Percentiles rank a stretch among this genome's conserved stretches.
Conservation (phyloP, 2,329 filamentous ascomycete species). For the Cyphellophora attinorum region DNA sequence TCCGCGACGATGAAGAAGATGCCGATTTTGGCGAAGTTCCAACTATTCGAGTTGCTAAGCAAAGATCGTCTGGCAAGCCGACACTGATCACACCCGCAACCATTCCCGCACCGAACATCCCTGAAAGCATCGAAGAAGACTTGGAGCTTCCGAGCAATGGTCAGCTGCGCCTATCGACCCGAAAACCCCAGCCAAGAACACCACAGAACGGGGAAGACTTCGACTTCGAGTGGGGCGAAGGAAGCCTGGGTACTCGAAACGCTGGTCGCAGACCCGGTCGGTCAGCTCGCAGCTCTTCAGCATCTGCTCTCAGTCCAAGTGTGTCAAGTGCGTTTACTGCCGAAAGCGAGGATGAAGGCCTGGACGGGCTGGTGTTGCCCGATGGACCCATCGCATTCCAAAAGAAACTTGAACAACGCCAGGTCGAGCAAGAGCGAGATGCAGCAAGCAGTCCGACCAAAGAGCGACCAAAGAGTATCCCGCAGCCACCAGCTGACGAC, state of each 20-base stretch:
- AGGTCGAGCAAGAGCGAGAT: constrained; percentile 37
- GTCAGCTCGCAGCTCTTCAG: constrained; percentile 74
- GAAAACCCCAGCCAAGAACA: constrained; percentile 53
- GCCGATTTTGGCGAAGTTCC: constrained; percentile 54
- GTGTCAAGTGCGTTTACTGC: constrained; percentile 81
- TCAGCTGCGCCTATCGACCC: constrained; percentile 50
- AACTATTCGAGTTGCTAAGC: constrained; percentile 61
- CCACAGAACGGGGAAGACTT: constrained; percentile 64
- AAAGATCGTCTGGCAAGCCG: constrained; percentile 41
- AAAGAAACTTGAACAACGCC: constrained; percentile 64
- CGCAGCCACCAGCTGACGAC: constrained; percentile 50
- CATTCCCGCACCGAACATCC: constrained; percentile 30
- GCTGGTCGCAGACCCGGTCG: constrained; percentile 71
- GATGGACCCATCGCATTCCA: constrained; percentile 74
- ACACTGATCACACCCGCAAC: constrained; percentile 41
- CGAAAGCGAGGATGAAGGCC: constrained; percentile 87
- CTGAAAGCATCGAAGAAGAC: constrained; percentile 62
- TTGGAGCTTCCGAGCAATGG: constrained; percentile 61
- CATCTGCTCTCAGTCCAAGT: constrained; percentile 84
- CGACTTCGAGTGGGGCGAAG: constrained; percentile 78
- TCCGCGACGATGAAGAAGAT: constrained; percentile 52
- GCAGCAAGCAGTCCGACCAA: constrained; percentile 25
- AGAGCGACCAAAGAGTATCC: constrained; percentile 18
- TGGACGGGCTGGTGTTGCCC: constrained; percentile 82
- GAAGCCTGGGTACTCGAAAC: constrained; percentile 81